phyloP scores from a whole-genome alignment of 371 early-diverging fungal species.

The Mucor ambiguus region DNA sequence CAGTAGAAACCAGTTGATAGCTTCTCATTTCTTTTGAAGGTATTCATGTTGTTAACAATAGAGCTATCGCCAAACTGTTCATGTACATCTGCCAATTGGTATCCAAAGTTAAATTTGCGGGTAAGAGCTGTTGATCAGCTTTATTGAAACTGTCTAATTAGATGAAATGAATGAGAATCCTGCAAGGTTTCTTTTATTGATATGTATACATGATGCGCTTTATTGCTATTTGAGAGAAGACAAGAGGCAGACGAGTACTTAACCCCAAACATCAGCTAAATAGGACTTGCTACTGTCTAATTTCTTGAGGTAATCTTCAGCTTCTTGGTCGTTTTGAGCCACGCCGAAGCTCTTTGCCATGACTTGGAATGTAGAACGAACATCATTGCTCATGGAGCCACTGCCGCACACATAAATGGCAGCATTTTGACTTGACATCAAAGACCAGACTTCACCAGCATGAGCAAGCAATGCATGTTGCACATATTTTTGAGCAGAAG shows the following conservation, averaged over 20 bases:
- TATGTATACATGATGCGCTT: neutral
- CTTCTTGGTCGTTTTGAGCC: conserved; percentile 27
- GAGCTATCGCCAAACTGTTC: no score
- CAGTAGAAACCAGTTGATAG: no score
- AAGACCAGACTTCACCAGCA: conserved; percentile 32
- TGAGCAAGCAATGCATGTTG: conserved; percentile 45
- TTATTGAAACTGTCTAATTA: no score
- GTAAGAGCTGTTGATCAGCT: no score
- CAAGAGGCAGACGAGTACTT: neutral
- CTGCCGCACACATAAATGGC: conserved; percentile 42
- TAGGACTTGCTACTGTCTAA: conserved; percentile 31
- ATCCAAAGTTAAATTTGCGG: no score
- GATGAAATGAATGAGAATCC: neutral
- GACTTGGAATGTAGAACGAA: conserved; percentile 31
- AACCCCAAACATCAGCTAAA: conserved; percentile 7
- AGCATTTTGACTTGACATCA: conserved; percentile 23
- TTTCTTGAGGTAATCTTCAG: conserved; percentile 25
- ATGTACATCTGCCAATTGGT: no score
- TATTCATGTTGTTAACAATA: no score
- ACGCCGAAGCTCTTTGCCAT: conserved; percentile 38
- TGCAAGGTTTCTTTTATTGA: neutral
- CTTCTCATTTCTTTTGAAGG: no score
- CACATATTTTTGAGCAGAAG: conserved; percentile 35
- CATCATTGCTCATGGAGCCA: conserved; percentile 48
- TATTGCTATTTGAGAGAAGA: neutral